These are phyloP conservation scores for Trametes meyenii DNA, from an alignment of 768 basidiomycete genomes.

Conservation along the genomic window DNA sequence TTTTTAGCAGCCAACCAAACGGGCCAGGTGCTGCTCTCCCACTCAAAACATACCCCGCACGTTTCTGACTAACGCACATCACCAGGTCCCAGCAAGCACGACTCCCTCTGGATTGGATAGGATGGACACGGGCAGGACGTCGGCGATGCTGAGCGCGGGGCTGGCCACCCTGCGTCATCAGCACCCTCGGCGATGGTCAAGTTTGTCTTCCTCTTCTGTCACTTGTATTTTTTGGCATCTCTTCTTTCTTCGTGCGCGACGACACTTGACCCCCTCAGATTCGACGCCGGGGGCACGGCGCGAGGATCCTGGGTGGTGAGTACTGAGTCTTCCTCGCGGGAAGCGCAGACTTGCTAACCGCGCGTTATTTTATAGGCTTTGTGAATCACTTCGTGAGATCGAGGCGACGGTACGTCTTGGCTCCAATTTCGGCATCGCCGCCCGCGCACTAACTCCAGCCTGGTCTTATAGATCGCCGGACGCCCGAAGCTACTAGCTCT, in stretches of 20 bases:
- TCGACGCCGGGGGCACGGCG: neutral
- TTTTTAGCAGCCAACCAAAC: no score
- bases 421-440: no score
- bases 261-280: no score
- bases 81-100: no score
- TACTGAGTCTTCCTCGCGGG: neutral
- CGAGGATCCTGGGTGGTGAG: neutral
- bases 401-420: neutral
- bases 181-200: conserved; percentile 12
- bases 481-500: no score
- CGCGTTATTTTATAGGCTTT: neutral
- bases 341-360: conserved; percentile 6
- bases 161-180: conserved; percentile 6
- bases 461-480: no score
- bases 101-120: neutral
- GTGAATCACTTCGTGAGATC: no score
- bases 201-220: neutral
- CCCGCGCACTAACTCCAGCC: no score
- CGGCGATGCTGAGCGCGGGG: conserved; percentile 11
- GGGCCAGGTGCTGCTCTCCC: no score
- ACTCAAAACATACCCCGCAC: no score
- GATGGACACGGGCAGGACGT: neutral
- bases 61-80: no score
- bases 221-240: neutral
- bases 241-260: no score